Percentiles rank a stretch among this genome's conserved stretches.
These are phyloP conservation scores for Gastrolobium villosum DNA, from an alignment of 306 rosid genomes.

Conservation along the genomic window DNA sequence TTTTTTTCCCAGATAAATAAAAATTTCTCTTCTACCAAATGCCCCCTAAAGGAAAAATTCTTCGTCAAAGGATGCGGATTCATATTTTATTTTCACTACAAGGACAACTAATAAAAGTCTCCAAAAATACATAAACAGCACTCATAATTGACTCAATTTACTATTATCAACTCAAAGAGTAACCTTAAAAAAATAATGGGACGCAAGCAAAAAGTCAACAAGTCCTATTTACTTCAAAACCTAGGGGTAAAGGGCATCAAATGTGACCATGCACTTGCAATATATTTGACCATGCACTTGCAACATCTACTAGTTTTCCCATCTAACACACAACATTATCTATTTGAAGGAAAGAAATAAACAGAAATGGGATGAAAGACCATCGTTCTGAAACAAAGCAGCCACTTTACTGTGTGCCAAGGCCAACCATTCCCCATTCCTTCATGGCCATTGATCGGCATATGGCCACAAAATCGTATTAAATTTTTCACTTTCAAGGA, in stretches of 20 bases:
- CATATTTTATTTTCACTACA: conserved; percentile 22
- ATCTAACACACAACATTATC: conserved; percentile 31
- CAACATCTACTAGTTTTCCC: not conserved
- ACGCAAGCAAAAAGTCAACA: conserved; percentile 11
- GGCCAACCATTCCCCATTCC: conserved; percentile 27
- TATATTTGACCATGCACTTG: not conserved
- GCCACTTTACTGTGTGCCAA: not conserved
- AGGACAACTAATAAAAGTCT: conserved; percentile 33
- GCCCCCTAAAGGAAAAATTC: not conserved
- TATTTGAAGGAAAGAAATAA: conserved; percentile 14
- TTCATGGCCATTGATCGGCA: conserved; percentile 26
- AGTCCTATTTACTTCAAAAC: not conserved
- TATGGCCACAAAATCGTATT: conserved; percentile 19
- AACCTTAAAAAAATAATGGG: conserved; percentile 13
- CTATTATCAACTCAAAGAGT: conserved; percentile 18
- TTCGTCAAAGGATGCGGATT: conserved; percentile 14
- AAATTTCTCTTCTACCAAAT: no score
- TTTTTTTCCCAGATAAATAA: no score
- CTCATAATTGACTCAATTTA: conserved; percentile 14
- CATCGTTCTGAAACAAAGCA: not conserved
- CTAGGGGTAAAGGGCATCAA: conserved; percentile 3
- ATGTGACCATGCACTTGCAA: not conserved
- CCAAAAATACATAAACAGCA: conserved; percentile 6
- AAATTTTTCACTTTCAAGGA: conserved; percentile 21
- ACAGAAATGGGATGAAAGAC: not conserved